Evolutionary conservation across 2,329 filamentous ascomycete genomes (phyloP).

Genomic region (Talaromyces sp.): DNA sequence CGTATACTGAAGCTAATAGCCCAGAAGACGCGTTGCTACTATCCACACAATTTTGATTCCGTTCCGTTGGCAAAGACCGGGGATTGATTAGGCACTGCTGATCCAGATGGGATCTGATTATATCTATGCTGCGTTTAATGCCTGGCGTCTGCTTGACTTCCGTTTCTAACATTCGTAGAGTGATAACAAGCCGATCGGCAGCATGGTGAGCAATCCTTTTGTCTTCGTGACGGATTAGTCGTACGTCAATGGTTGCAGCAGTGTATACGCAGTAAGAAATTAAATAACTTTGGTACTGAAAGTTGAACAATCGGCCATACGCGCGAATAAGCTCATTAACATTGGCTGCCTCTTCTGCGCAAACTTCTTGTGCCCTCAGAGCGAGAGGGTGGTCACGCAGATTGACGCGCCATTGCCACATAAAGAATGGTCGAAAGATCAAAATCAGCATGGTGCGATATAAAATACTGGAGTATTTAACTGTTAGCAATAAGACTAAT

Average conservation of each 20-base stretch:
- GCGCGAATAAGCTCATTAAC: constrained; percentile 14
- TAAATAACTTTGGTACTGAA: constrained; percentile 15
- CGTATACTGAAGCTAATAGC: background rate
- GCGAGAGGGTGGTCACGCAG: constrained; percentile 10
- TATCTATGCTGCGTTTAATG: constrained; percentile 12
- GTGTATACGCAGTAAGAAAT: constrained; percentile 18
- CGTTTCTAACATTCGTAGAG: constrained; percentile 13
- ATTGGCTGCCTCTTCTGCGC: constrained; percentile 9
- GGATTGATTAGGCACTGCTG: background rate
- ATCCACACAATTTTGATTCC: too few species aligned
- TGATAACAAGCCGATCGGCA: constrained; percentile 8
- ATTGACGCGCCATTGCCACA: constrained; percentile 8
- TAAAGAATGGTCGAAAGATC: constrained; percentile 16
- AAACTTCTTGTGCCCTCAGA: constrained; percentile 10
- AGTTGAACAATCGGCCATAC: constrained; percentile 14
- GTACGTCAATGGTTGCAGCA: constrained; percentile 16
- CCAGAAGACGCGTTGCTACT: background rate
- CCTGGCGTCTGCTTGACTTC: constrained; percentile 12
- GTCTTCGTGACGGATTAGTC: constrained; percentile 11
- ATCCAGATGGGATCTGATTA: constrained; percentile 10
- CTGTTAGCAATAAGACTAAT: background rate
- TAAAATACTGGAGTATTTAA: constrained; percentile 6
- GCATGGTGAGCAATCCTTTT: constrained; percentile 7
- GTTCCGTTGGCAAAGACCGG: too few species aligned
- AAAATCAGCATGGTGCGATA: constrained; percentile 15